Conservation (phyloP, 2,329 filamentous ascomycete genomes). For the Thielaviopsis ethacetica region DNA sequence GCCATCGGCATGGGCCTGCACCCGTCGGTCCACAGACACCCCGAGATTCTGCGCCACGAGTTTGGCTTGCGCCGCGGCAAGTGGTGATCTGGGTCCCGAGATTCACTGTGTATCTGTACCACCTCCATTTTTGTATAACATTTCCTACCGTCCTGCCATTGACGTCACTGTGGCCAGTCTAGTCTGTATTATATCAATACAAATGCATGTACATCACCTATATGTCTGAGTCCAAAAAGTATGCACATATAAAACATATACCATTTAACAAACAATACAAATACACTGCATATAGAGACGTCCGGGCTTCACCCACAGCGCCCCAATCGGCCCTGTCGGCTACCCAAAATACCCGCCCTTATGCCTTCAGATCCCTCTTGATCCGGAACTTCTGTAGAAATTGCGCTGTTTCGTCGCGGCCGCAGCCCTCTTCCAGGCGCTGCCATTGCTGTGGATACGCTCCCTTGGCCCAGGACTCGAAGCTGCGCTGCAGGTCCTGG, state of each 20-base stretch:
- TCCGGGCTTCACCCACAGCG: not conserved
- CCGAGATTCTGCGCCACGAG: slow-evolving; percentile 49
- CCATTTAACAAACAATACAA: slow-evolving; percentile 8
- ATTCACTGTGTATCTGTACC: not conserved
- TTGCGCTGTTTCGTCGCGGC: slow-evolving; percentile 27
- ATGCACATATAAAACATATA: not conserved
- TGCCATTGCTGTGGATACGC: slow-evolving; percentile 55
- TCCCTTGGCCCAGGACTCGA: slow-evolving; percentile 58
- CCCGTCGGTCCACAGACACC: slow-evolving; percentile 80
- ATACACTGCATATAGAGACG: not conserved
- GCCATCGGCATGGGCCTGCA: slow-evolving; percentile 82
- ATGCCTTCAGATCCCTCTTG: slow-evolving; percentile 30
- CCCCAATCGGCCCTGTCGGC: not conserved
- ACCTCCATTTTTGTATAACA: not conserved
- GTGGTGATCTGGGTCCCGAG: not conserved
- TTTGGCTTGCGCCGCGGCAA: slow-evolving; percentile 14
- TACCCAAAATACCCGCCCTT: slow-evolving; percentile 8
- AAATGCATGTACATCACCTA: not conserved
- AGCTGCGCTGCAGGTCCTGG: slow-evolving; percentile 46
- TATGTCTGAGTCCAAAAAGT: not conserved
- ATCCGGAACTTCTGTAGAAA: slow-evolving; percentile 34
- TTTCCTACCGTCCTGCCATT: not conserved
- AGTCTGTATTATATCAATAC: not conserved
- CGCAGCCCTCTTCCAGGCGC: slow-evolving; percentile 37
- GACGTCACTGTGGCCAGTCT: not conserved